Evolutionary conservation across 2,329 filamentous ascomycete species (phyloP).

Genomic region (Arthrobotrys entomopaga): DNA sequence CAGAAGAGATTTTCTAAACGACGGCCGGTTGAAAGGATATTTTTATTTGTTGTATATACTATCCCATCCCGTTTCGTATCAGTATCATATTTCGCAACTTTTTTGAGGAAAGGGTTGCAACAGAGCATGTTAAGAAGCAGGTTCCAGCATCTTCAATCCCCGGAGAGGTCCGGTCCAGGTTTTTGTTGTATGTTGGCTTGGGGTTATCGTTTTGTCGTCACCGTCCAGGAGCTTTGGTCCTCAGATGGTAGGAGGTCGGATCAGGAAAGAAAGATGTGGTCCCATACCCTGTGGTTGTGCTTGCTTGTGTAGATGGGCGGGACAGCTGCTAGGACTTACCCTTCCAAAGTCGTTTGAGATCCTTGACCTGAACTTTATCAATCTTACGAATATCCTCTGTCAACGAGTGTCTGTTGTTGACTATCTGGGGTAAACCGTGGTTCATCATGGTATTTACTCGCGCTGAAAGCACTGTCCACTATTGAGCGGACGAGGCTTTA

Average conservation of each 20-base stretch:
- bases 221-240: slow-evolving; percentile 25
- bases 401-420: slow-evolving; percentile 62
- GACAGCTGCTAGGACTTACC: slow-evolving; percentile 61
- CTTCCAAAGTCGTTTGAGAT: slow-evolving; percentile 65
- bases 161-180: slow-evolving; percentile 41
- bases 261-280: slow-evolving; percentile 55
- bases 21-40: slow-evolving; percentile 63
- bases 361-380: slow-evolving; percentile 62
- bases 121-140: slow-evolving; percentile 52
- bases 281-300: slow-evolving; percentile 51
- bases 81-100: slow-evolving; percentile 47
- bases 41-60: slow-evolving; percentile 65
- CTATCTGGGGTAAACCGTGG: slow-evolving; percentile 59
- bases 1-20: slow-evolving; percentile 68
- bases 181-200: slow-evolving; percentile 16
- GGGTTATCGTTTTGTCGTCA: slow-evolving; percentile 15
- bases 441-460: slow-evolving; percentile 46
- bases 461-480: slow-evolving; percentile 17
- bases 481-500: slow-evolving; percentile 25
- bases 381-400: slow-evolving; percentile 61
- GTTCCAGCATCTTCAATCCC: slow-evolving; percentile 54
- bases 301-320: slow-evolving; percentile 47
- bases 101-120: slow-evolving; percentile 39
- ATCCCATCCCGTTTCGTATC: slow-evolving; percentile 40
- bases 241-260: slow-evolving; percentile 39